A percentile compares a stretch with the other conserved stretches of the same genome.
phyloP scores from a whole-genome alignment of 2,329 filamentous ascomycete species.

The Lecanoromycetidae sp. region DNA sequence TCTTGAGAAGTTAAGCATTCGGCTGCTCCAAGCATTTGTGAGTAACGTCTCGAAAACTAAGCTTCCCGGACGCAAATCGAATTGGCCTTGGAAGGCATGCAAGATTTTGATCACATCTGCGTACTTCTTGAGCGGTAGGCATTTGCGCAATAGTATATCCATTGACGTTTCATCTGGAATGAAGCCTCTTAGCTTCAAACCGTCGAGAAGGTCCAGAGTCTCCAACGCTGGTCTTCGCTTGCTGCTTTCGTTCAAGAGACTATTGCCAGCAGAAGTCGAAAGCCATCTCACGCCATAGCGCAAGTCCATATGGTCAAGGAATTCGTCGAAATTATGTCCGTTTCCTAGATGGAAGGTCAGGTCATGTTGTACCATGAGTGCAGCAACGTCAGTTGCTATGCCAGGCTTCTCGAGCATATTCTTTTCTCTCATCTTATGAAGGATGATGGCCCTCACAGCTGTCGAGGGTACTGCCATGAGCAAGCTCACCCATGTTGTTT shows the following conservation, averaged over 20 bases:
- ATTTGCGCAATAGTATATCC: slow-evolving; percentile 21
- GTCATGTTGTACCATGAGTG: slow-evolving; percentile 25
- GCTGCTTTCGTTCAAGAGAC: slow-evolving; percentile 14
- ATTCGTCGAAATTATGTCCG: slow-evolving; percentile 26
- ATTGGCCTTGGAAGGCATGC: slow-evolving; percentile 10
- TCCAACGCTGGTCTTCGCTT: slow-evolving; percentile 17
- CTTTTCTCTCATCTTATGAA: slow-evolving; percentile 25
- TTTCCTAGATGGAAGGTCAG: slow-evolving; percentile 24
- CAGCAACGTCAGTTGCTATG: slow-evolving; percentile 22
- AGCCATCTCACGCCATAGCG: slow-evolving; percentile 30
- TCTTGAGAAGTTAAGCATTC: slow-evolving; percentile 32
- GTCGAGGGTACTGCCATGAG: slow-evolving; percentile 24
- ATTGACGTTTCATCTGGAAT: slow-evolving; percentile 23
- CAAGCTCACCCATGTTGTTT: slow-evolving; percentile 33
- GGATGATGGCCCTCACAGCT: slow-evolving; percentile 23
- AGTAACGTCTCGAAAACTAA: slow-evolving; percentile 31
- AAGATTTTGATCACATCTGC: slow-evolving; percentile 18
- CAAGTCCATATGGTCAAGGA: slow-evolving; percentile 29
- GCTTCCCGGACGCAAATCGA: slow-evolving; percentile 13
- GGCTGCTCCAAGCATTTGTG: slow-evolving; percentile 28
- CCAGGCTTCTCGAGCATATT: slow-evolving; percentile 23
- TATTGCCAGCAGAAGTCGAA: slow-evolving; percentile 25
- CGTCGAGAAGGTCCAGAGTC: slow-evolving; percentile 22
- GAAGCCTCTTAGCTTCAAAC: slow-evolving; percentile 24
- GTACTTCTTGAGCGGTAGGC: slow-evolving; percentile 19